Evolutionary conservation across 2,329 filamentous ascomycete genomes (phyloP).

Genomic region (Bipolaris victoriae): DNA sequence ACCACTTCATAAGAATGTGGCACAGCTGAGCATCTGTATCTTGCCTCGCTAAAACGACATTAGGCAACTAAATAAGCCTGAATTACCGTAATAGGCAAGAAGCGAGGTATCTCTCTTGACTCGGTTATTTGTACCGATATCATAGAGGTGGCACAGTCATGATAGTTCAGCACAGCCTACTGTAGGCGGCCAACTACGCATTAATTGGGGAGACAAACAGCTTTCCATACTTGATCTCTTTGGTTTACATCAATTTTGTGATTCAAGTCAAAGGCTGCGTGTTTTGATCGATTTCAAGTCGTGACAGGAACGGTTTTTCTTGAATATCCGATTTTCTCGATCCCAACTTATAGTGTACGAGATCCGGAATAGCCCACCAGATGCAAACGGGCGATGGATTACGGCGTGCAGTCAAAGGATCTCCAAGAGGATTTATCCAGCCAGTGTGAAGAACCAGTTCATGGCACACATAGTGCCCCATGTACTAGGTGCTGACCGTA

Average conservation of each 20-base stretch:
- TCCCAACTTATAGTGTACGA: neutral
- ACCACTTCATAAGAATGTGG: neutral
- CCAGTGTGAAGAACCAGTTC: neutral
- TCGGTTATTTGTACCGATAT: neutral
- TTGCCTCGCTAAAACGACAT: neutral
- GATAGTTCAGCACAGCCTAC: neutral
- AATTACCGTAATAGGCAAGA: neutral
- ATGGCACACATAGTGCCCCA: neutral
- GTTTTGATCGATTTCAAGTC: too few relatives aligned
- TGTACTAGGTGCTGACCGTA: neutral
- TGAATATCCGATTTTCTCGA: neutral
- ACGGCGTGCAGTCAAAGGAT: neutral
- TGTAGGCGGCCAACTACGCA: neutral
- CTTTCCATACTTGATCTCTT: too few relatives aligned
- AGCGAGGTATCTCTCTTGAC: neutral
- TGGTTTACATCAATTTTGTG: neutral
- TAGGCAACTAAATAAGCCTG: neutral
- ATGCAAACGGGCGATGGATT: neutral
- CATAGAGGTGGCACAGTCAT: neutral
- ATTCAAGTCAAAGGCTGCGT: neutral
- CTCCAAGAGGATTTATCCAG: neutral
- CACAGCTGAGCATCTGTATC: neutral
- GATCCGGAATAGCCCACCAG: neutral
- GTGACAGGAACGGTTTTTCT: neutral
- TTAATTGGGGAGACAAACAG: neutral